Evolutionary conservation across 345 rosid genomes (phyloP).

Genomic region (Brassica carinata): DNA sequence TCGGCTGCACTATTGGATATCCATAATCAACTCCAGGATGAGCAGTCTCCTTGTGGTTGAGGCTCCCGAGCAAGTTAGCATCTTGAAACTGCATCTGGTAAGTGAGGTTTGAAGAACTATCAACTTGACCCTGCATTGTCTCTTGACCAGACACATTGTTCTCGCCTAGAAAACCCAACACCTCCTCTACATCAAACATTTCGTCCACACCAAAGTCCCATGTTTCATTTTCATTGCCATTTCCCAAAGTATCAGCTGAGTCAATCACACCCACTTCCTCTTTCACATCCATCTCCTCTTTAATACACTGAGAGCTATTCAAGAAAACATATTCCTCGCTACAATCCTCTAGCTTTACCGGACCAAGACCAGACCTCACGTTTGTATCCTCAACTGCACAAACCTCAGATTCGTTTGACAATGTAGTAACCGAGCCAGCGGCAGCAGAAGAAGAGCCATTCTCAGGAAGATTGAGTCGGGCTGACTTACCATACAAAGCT

Average conservation of each 20-base stretch:
- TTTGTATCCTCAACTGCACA: constrained; percentile 39
- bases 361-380: too few relatives aligned
- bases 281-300: not conserved
- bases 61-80: constrained; percentile 26
- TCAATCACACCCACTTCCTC: not conserved
- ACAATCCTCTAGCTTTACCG: constrained; percentile 28
- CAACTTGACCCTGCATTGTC: not conserved
- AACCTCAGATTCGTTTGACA: constrained; percentile 47
- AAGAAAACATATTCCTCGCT: constrained; percentile 18
- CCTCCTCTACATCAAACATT: constrained; percentile 62
- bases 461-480: constrained; percentile 61
- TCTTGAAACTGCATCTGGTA: constrained; percentile 35
- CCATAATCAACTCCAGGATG: constrained; percentile 32
- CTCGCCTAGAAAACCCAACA: constrained; percentile 43
- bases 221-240: constrained; percentile 17
- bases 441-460: constrained; percentile 30
- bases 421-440: constrained; percentile 40
- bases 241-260: constrained; percentile 9
- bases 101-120: constrained; percentile 19
- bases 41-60: constrained; percentile 26
- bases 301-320: not conserved
- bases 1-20: constrained; percentile 16
- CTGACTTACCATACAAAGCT: constrained; percentile 65
- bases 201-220: constrained; percentile 44
- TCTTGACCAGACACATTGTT: constrained; percentile 23